Percentiles rank a stretch among this genome's conserved stretches.
Evolutionary conservation across 2,329 filamentous ascomycete species (phyloP).

Genomic region (Colletotrichum aenigma): DNA sequence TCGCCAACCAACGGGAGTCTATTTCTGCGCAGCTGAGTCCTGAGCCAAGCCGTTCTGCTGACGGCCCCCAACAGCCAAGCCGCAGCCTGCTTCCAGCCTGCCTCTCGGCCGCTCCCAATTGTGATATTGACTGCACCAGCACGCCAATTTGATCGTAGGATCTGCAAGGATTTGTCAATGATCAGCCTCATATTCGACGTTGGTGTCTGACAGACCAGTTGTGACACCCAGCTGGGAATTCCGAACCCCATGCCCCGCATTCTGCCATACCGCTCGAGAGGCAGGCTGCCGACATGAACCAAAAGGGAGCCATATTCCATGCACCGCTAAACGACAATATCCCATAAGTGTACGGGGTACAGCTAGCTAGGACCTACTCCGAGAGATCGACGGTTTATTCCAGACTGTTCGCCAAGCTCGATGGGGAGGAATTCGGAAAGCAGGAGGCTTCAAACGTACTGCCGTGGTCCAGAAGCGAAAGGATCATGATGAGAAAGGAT

Average conservation of each 20-base stretch:
- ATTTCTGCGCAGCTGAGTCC: neutral
- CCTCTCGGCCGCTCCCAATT: neutral
- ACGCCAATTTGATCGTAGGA: neutral
- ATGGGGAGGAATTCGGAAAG: fast-evolving
- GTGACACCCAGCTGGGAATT: neutral
- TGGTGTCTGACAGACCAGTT: neutral
- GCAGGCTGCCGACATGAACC: neutral
- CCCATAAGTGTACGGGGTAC: neutral
- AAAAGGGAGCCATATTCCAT: neutral
- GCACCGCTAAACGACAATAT: neutral
- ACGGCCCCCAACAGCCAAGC: neutral
- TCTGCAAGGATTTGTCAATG: neutral
- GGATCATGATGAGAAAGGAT: neutral
- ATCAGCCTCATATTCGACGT: neutral
- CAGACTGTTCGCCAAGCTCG: neutral
- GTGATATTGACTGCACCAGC: neutral
- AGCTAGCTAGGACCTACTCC: neutral
- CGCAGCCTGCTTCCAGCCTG: neutral
- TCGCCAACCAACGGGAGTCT: neutral
- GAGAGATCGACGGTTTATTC: neutral
- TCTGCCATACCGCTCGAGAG: neutral
- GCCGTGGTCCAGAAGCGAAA: neutral
- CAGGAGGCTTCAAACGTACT: neutral
- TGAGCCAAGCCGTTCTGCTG: neutral
- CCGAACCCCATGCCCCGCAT: neutral